Conservation (phyloP, 2,329 filamentous ascomycete genomes). For the Neonectria ditissima region DNA sequence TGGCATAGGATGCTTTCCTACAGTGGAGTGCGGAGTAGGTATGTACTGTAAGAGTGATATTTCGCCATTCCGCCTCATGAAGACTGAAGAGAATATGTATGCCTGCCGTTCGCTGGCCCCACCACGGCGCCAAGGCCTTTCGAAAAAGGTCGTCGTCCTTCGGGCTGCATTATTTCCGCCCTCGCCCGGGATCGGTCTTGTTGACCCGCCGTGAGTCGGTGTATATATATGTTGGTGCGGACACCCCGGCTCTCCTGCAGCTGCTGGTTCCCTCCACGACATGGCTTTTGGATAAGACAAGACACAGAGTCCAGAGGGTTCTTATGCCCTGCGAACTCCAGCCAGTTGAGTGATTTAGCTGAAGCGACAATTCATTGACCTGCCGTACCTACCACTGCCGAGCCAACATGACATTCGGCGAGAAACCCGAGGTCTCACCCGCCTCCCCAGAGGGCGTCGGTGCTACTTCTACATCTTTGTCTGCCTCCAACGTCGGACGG, state of each 20-base stretch:
- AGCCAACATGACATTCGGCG: constrained; percentile 12
- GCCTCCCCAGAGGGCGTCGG: background rate
- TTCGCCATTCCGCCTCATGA: constrained; percentile 24
- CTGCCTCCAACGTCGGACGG: background rate
- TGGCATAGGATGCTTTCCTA: background rate
- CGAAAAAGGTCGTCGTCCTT: background rate
- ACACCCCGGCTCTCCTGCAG: background rate
- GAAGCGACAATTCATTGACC: background rate
- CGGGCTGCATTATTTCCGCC: background rate
- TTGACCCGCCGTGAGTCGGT: background rate
- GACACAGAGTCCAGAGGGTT: background rate
- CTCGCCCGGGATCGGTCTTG: background rate
- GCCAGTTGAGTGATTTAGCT: background rate
- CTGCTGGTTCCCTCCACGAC: background rate
- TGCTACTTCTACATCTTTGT: background rate
- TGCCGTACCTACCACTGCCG: no score
- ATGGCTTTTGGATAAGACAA: background rate
- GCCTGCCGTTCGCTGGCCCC: constrained; percentile 35
- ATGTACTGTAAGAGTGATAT: constrained; percentile 12
- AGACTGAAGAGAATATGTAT: constrained; percentile 2
- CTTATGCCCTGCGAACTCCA: background rate
- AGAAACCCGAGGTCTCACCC: constrained; percentile 19
- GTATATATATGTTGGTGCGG: background rate
- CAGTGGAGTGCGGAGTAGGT: no score
- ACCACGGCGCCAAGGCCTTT: constrained; percentile 8